Base-by-base conservation (phyloP, 257 asterid species). In the Plantago major region DNA sequence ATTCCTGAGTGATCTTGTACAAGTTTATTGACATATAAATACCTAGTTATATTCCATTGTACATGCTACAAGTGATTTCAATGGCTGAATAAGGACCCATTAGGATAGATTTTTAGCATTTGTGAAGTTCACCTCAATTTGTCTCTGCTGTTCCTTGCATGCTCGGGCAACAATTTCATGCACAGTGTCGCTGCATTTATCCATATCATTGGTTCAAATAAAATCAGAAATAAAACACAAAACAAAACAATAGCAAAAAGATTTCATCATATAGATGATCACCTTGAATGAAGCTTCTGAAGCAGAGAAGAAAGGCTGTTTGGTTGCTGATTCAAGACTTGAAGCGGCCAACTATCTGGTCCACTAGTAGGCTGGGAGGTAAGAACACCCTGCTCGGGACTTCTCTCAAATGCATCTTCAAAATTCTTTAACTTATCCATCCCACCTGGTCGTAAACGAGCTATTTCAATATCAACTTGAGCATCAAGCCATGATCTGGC, bases 201-300 rank as follows among this genome's bases (percentile, higher is more conserved):
- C 22, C 58, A 76, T 14, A 61, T 28, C 44, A 55, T 28, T 38
- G 55, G 65, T 26, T 65, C 38, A 48, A 52, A 22, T 7, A 52
- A 11, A 52, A n/a, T 19, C n/a, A 26, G 58, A 53, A 40, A 53
- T 22, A 52, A 53, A 53, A 16, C 22, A 11, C 22, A 60, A 12
- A 68, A 14, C 37, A 60, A 69, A 28, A 51, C 49, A 68, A 62
- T n/a, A 55, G 58, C 71, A 63, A 58, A 47, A 18, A 56, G 70
- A 56, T 55, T 38, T 37, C 9, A 68, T 52, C 52, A 62, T 47
- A 59, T 71, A 52, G 58, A 46, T 71, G 37, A 63, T 75, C 72
- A 93, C 99, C 91, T 85, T 49, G 99, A 93, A 71, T 93, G 99
- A 73, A 93, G 99, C 73, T 93, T 93, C 87, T 87, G 99, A 63